Base-by-base conservation (phyloP, 495 filamentous ascomycete species). In the Penicillium bovifimosum region DNA sequence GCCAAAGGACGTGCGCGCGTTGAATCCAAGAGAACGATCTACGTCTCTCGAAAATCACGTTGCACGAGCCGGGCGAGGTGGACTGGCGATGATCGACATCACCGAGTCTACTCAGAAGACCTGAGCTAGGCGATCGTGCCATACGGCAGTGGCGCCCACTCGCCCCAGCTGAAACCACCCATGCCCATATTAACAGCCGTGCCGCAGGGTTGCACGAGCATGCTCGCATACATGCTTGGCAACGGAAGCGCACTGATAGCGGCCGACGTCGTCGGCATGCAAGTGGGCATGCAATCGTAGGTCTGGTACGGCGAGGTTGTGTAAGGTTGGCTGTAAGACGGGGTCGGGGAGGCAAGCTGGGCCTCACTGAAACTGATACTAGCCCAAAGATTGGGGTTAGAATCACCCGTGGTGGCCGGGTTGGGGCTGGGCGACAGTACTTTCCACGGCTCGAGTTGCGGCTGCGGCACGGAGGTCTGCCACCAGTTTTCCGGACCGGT, bases 381-480 rank as follows among this genome's bases (percentile, higher is more conserved):
- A 42, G 87, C 80, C 93, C 92, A 96, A 68, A 95, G 83, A 54
- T 85, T 77, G 29, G 81, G 75, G 53, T 79, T 80, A 47, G 82
- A 81, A 65, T 93, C 89, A 58, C 77, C 79, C 34, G 83, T 79
- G 38, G 85, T 86, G 46, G 84, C 80, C 31, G 88, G 81, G 61
- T 83, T 83, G 44, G 85, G 81, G 62, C 88, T 95, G 49, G 95
- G 96, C 57, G 93, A 86, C 51, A 97, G 76, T 62, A 96, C 85
- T 68, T 86, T 92, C 93, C 92, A 97, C 44, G 90, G 80, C 50
- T 98, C 95, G 57, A 96, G 83, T 9, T 90, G 85, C 40, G 84
- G 75, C 33, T 76, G 76, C 18, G 76, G 77, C 56, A 71, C 66
- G 52, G 79, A 71, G 48, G 65, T 68, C 14, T 80, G 70, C 93